These are phyloP conservation scores for Oryza glaberrima DNA, from an alignment of 176 grass and related monocot genomes.

Conservation along the genomic window DNA sequence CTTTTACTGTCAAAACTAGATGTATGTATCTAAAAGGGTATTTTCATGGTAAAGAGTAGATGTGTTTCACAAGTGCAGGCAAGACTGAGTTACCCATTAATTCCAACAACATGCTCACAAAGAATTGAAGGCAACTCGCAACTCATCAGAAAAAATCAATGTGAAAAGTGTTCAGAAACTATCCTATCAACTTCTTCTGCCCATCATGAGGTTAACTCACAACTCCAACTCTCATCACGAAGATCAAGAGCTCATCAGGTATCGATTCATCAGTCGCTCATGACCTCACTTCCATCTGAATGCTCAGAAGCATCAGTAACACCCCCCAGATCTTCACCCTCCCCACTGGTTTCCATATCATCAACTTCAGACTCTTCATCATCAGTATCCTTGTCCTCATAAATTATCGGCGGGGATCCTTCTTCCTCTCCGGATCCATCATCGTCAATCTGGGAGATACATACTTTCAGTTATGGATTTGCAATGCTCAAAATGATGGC, in stretches of 20 bases:
- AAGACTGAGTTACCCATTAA: neutral
- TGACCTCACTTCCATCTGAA: neutral
- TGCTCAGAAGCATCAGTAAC: constrained; percentile 8
- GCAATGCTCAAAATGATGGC: neutral
- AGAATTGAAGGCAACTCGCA: too few species aligned
- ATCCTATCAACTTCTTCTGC: neutral
- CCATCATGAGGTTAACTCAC: neutral
- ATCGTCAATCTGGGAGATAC: constrained; percentile 38
- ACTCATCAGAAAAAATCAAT: too few species aligned
- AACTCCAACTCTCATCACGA: neutral
- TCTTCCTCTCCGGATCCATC: constrained; percentile 54
- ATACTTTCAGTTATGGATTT: neutral
- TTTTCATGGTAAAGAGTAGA: neutral
- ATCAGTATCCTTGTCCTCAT: constrained; percentile 61
- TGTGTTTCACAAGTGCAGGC: neutral
- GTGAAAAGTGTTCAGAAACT: neutral
- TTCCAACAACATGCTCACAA: neutral
- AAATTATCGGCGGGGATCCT: constrained; percentile 35
- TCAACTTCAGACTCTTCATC: constrained; percentile 61
- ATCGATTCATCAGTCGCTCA: neutral
- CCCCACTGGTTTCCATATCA: constrained; percentile 52
- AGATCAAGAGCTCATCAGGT: neutral
- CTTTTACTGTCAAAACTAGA: neutral
- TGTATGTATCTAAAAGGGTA: neutral
- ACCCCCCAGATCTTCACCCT: constrained; percentile 23